Evolutionary conservation across 495 filamentous ascomycete genomes (phyloP).

Genomic region (Penicillium diatomitis): DNA sequence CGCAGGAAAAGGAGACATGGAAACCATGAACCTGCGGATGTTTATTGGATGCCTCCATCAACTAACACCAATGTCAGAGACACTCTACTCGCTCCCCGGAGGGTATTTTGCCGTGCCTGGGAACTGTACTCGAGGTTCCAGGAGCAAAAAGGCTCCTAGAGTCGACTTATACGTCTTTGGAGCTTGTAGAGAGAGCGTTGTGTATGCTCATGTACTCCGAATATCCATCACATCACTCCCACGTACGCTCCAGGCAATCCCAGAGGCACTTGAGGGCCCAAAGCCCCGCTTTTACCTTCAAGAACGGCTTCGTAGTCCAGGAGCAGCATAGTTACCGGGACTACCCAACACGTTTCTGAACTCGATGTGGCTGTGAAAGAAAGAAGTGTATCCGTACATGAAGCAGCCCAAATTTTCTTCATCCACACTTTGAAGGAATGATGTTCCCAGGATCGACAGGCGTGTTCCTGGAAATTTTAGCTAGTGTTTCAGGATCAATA

Average conservation of each 20-base stretch:
- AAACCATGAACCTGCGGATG: neutral
- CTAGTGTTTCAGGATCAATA: neutral
- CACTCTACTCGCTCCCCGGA: neutral
- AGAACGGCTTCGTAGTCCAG: neutral
- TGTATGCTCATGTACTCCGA: neutral
- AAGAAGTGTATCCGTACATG: neutral
- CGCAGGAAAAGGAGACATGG: neutral
- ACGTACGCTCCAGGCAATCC: neutral
- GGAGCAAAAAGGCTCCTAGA: neutral
- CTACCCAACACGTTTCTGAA: neutral
- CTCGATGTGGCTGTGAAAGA: neutral
- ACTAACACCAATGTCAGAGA: neutral
- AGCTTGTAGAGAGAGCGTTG: neutral
- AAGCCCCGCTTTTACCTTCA: neutral
- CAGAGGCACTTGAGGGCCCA: neutral
- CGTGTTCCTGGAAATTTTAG: neutral
- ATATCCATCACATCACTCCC: neutral
- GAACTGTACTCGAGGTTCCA: neutral
- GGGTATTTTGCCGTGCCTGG: neutral
- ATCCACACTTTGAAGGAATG: neutral
- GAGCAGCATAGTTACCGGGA: neutral
- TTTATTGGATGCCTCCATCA: neutral
- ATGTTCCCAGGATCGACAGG: neutral
- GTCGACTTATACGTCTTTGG: neutral
- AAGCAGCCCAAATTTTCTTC: neutral